phyloP scores from a whole-genome alignment of 768 basidiomycete species.

The Lentinula detonsa region DNA sequence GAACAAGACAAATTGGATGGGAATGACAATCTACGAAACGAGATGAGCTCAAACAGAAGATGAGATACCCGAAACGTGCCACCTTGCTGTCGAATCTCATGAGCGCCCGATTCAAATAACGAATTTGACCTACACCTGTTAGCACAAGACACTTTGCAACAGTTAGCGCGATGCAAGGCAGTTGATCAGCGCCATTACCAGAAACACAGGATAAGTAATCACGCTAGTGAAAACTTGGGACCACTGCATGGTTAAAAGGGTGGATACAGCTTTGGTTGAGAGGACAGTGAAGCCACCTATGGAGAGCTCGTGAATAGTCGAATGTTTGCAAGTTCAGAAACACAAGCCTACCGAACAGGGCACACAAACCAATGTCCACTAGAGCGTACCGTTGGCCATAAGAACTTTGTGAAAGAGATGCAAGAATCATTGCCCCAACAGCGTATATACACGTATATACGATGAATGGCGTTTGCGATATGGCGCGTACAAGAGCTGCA shows the following conservation, averaged over 20 bases:
- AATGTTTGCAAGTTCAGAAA: background rate
- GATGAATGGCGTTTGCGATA: slow-evolving; percentile 68
- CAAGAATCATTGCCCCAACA: slow-evolving; percentile 49
- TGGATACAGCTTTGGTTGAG: slow-evolving; percentile 88
- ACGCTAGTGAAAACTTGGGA: slow-evolving; percentile 69
- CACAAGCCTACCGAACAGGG: slow-evolving; percentile 59
- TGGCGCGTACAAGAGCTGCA: slow-evolving; percentile 58
- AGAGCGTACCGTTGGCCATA: slow-evolving; percentile 66
- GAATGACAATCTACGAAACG: slow-evolving; percentile 72
- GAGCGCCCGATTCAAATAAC: slow-evolving; percentile 79
- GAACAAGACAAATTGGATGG: slow-evolving; percentile 93
- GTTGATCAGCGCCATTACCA: slow-evolving; percentile 34
- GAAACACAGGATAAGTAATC: slow-evolving; percentile 79
- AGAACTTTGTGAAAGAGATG: slow-evolving; percentile 57
- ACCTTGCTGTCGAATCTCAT: slow-evolving; percentile 94
- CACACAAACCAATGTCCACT: slow-evolving; percentile 85
- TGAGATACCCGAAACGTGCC: slow-evolving; percentile 6
- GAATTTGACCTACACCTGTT: slow-evolving; percentile 81
- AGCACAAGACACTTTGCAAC: slow-evolving; percentile 51
- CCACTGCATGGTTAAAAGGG: slow-evolving; percentile 75
- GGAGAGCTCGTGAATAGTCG: slow-evolving; percentile 1
- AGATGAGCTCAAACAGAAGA: background rate
- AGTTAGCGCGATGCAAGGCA: slow-evolving; percentile 4
- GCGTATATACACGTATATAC: slow-evolving; percentile 66
- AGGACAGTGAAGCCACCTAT: slow-evolving; percentile 92